A percentile compares a stretch with the other conserved stretches of the same genome.
Evolutionary conservation across 129 eudicot species (phyloP).

Genomic region (Lactuca sativa): DNA sequence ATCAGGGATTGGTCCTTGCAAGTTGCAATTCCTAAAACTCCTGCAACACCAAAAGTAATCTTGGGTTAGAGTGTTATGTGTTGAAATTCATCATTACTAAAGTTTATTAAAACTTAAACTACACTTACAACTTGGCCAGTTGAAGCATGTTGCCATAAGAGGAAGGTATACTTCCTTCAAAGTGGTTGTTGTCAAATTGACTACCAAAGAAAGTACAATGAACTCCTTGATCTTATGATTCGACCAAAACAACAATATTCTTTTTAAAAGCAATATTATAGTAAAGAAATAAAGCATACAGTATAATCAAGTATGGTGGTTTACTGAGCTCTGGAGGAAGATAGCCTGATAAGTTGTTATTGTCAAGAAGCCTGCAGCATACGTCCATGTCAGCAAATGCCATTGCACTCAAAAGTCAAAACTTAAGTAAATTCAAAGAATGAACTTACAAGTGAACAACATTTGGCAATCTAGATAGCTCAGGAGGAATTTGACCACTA

Average conservation of each 20-base stretch:
- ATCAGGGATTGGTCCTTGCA: slow-evolving; percentile 79
- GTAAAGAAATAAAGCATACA: slow-evolving; percentile 48
- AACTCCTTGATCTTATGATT: no score
- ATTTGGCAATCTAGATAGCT: slow-evolving; percentile 60
- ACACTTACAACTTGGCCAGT: slow-evolving; percentile 77
- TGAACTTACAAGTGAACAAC: slow-evolving; percentile 87
- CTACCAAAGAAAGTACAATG: slow-evolving; percentile 45
- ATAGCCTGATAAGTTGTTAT: slow-evolving; percentile 79
- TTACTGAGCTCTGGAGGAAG: slow-evolving; percentile 79
- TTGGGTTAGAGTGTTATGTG: not conserved
- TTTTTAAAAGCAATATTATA: not conserved
- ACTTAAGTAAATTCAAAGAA: not conserved
- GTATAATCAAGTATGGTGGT: slow-evolving; percentile 57
- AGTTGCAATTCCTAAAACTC: slow-evolving; percentile 88
- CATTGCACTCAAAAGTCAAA: slow-evolving; percentile 3
- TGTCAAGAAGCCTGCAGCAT: slow-evolving; percentile 76
- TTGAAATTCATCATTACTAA: not conserved
- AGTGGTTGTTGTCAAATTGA: slow-evolving; percentile 92
- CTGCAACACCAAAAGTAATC: slow-evolving; percentile 39
- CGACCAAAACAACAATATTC: not conserved
- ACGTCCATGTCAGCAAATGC: slow-evolving; percentile 19
- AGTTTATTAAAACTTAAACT: slow-evolving; percentile 8
- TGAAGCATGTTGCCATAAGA: slow-evolving; percentile 65
- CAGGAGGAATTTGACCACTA: slow-evolving; percentile 83
- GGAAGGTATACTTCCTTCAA: slow-evolving; percentile 64